Percentiles rank a stretch among this genome's conserved stretches.
Evolutionary conservation across 108 stramenopile species (phyloP).

Genomic region (Pseudonitzschia multistriata): DNA sequence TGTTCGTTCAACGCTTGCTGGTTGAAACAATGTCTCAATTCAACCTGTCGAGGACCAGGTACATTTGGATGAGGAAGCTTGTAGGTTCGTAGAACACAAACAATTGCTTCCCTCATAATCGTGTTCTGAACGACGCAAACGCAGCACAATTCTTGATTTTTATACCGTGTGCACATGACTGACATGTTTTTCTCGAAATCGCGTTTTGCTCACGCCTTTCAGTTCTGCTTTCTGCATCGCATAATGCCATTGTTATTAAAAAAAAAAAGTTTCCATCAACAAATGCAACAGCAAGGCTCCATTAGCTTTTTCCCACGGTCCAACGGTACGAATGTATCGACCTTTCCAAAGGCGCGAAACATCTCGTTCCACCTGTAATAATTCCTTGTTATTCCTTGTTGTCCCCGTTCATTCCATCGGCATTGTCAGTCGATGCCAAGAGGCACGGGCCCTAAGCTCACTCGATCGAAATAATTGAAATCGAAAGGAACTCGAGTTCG

Average conservation of each 20-base stretch:
- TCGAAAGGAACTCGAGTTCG: not conserved
- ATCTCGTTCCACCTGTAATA: constrained; percentile 3
- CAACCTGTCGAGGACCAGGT: too few relatives aligned
- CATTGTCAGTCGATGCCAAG: not conserved
- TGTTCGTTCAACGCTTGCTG: too few relatives aligned
- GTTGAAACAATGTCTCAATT: too few relatives aligned
- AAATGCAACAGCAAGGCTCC: too few relatives aligned
- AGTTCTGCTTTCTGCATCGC: not conserved
- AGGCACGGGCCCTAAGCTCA: not conserved
- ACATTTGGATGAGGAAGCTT: too few relatives aligned
- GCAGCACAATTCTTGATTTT: too few relatives aligned
- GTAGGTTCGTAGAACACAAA: too few relatives aligned
- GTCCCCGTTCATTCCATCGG: not conserved
- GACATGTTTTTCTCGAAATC: too few relatives aligned
- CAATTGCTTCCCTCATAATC: too few relatives aligned
- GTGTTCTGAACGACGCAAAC: too few relatives aligned
- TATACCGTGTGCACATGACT: too few relatives aligned
- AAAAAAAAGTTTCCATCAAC: not conserved
- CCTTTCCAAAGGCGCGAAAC: not conserved
- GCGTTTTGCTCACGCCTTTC: not conserved
- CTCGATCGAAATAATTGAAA: constrained; percentile 1
- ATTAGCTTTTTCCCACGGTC: too few relatives aligned
- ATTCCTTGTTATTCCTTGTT: not conserved
- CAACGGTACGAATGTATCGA: not conserved
- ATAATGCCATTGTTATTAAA: not conserved